phyloP scores from a whole-genome alignment of 2,329 filamentous ascomycete genomes.

The Amphichorda felina region DNA sequence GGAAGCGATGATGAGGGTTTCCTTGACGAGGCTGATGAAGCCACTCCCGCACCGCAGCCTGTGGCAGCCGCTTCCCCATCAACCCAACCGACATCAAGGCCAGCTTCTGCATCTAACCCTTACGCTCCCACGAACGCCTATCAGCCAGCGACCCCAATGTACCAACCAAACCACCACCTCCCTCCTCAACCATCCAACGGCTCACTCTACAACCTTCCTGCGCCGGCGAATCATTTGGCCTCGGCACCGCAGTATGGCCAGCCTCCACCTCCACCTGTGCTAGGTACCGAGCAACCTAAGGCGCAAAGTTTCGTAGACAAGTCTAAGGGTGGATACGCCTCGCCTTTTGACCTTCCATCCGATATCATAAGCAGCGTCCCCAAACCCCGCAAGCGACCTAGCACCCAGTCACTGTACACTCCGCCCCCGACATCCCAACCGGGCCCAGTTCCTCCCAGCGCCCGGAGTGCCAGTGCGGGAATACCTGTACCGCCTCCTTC shows the following conservation, averaged over 20 bases:
- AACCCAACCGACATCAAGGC: conserved; percentile 4
- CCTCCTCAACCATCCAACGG: neutral
- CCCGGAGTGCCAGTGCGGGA: conserved; percentile 49
- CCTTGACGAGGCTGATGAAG: conserved; percentile 51
- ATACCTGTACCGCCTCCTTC: conserved; percentile 14
- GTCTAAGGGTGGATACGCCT: conserved; percentile 82
- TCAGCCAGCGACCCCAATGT: neutral
- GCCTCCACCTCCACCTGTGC: conserved; percentile 7
- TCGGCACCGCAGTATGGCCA: conserved; percentile 23
- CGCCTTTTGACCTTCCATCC: conserved; percentile 89
- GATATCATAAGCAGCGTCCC: conserved; percentile 49
- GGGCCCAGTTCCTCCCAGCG: conserved; percentile 25
- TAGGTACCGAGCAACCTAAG: conserved; percentile 26
- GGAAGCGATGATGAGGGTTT: conserved; percentile 81
- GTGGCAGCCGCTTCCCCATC: neutral
- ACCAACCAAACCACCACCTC: neutral
- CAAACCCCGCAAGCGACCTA: conserved; percentile 55
- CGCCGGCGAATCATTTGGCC: conserved; percentile 10
- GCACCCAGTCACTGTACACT: conserved; percentile 40
- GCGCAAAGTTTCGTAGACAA: conserved; percentile 83
- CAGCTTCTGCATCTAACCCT: conserved; percentile 4
- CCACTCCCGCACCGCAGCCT: neutral
- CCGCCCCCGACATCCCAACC: conserved; percentile 26
- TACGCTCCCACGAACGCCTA: conserved; percentile 3
- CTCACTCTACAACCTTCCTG: conserved; percentile 11